phyloP scores from a whole-genome alignment of 1,284 basidiomycete genomes.

The Phellinidium pouzarii region DNA sequence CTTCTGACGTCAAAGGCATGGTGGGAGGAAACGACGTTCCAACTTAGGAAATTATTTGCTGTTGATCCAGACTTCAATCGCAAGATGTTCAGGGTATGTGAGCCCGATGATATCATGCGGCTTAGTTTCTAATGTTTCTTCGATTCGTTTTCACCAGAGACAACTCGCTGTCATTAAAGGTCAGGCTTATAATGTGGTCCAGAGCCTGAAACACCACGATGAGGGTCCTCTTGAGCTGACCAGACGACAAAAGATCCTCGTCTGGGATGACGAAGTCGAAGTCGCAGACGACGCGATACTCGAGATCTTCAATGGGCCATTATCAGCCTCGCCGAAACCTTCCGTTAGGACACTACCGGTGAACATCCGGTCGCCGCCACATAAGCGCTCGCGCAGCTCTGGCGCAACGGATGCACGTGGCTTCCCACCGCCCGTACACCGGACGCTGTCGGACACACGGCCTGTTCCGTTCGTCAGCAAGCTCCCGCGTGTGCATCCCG shows the following conservation, averaged over 20 bases:
- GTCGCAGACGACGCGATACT: slow-evolving; percentile 52
- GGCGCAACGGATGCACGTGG: slow-evolving; percentile 43
- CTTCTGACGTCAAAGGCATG: slow-evolving; percentile 76
- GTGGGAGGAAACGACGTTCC: slow-evolving; percentile 85
- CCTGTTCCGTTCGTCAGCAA: slow-evolving; percentile 76
- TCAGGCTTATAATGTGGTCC: slow-evolving; percentile 86
- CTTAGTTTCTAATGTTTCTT: background rate
- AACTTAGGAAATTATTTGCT: slow-evolving; percentile 70
- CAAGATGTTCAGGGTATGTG: slow-evolving; percentile 71
- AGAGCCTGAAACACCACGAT: slow-evolving; percentile 71
- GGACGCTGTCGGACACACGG: slow-evolving; percentile 55
- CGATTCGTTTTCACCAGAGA: slow-evolving; percentile 38
- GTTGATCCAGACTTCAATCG: slow-evolving; percentile 82
- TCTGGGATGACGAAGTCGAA: slow-evolving; percentile 82
- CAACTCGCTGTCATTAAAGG: slow-evolving; percentile 90
- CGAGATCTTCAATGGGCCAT: slow-evolving; percentile 32
- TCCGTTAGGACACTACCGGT: slow-evolving; percentile 59
- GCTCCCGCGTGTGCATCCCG: slow-evolving; percentile 71
- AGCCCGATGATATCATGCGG: background rate
- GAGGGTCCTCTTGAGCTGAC: slow-evolving; percentile 82
- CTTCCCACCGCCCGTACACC: slow-evolving; percentile 66
- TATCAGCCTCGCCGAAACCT: slow-evolving; percentile 44
- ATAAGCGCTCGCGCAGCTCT: slow-evolving; percentile 48
- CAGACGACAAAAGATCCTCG: slow-evolving; percentile 66
- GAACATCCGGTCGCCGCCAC: slow-evolving; percentile 26